phyloP scores from a whole-genome alignment of 2,329 filamentous ascomycete species.

The Epichloe gansuensis region DNA sequence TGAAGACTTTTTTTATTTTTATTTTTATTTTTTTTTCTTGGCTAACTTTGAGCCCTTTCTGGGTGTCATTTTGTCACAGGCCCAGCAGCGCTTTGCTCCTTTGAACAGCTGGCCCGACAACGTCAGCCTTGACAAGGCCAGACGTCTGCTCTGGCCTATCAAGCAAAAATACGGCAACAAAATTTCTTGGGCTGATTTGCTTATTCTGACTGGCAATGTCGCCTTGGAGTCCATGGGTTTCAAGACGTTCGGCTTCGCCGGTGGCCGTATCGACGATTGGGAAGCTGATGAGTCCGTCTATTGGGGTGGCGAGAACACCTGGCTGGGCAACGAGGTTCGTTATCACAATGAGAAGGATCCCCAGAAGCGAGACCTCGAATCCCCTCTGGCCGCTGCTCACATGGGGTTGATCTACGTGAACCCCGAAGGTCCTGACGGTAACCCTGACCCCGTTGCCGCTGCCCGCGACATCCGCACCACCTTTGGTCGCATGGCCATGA shows the following conservation, averaged over 20 bases:
- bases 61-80: constrained; percentile 18
- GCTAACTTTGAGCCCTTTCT: background rate
- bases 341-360: constrained; percentile 42
- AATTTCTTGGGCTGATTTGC: constrained; percentile 67
- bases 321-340: constrained; percentile 61
- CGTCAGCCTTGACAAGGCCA: constrained; percentile 65
- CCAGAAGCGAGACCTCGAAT: constrained; percentile 51
- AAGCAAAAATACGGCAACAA: constrained; percentile 78
- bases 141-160: constrained; percentile 66
- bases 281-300: constrained; percentile 65
- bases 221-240: constrained; percentile 67
- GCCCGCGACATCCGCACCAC: constrained; percentile 61
- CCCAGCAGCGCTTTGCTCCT: constrained; percentile 68
- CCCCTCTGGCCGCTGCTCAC: constrained; percentile 49
- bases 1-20: too few relatives aligned
- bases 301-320: constrained; percentile 65
- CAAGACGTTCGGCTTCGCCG: constrained; percentile 61
- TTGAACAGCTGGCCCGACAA: constrained; percentile 76
- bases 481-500: constrained; percentile 72
- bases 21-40: too few relatives aligned
- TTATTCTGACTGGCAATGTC: constrained; percentile 61
- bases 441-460: constrained; percentile 55
- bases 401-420: constrained; percentile 78
- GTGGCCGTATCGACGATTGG: constrained; percentile 59
- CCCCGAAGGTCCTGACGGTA: constrained; percentile 63